Percentiles rank a stretch among this genome's conserved stretches.
Conservation (phyloP, 1,284 basidiomycete genomes). For the Ganoderma lingzhi region DNA sequence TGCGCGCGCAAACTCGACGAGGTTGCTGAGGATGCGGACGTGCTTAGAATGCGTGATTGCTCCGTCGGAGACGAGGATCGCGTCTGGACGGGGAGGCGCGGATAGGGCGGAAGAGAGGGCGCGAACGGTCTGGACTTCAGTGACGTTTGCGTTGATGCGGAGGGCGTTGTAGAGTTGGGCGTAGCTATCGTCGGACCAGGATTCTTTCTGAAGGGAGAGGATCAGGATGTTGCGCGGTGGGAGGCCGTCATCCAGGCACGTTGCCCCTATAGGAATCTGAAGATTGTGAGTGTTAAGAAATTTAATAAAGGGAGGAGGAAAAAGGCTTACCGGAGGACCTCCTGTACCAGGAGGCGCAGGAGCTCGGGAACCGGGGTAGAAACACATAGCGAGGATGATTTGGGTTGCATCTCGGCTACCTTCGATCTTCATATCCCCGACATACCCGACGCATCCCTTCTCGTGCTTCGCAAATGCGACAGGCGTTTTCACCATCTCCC, state of each 20-base stretch:
- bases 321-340: neutral
- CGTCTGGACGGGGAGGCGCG: constrained; percentile 15
- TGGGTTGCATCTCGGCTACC: neutral
- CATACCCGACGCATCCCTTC: constrained; percentile 26
- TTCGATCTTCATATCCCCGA: constrained; percentile 23
- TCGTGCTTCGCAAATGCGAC: constrained; percentile 22
- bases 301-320: no score
- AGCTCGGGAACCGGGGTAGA: neutral
- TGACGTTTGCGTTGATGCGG: constrained; percentile 20
- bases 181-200: constrained; percentile 18
- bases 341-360: neutral
- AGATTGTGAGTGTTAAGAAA: neutral
- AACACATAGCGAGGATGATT: constrained; percentile 29
- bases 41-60: constrained; percentile 10
- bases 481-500: constrained; percentile 7
- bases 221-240: constrained; percentile 23
- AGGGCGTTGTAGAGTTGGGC: constrained; percentile 25
- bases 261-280: neutral
- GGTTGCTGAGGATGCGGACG: neutral
- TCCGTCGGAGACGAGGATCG: constrained; percentile 29
- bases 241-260: neutral
- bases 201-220: constrained; percentile 24
- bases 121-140: constrained; percentile 7
- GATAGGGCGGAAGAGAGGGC: constrained; percentile 19
- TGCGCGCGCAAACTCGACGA: constrained; percentile 10